Percentiles rank a stretch among this genome's conserved stretches.
phyloP scores from a whole-genome alignment of 352 stramenopile species.

The Phytophthora sojae region DNA sequence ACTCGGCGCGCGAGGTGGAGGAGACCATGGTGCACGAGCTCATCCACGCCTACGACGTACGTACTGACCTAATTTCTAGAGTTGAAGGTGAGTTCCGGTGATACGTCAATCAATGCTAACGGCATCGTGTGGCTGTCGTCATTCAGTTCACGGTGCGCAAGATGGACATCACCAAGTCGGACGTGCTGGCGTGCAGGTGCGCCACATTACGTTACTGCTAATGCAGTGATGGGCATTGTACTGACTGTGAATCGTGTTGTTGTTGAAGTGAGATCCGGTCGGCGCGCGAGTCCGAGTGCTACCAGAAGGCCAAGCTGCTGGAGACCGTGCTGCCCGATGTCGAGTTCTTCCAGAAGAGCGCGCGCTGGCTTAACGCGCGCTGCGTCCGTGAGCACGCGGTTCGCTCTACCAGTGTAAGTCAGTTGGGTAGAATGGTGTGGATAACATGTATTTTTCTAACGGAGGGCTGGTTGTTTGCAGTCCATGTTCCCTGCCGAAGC shows the following conservation, averaged over 20 bases:
- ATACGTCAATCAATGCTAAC: constrained; percentile 8
- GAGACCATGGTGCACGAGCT: constrained; percentile 89
- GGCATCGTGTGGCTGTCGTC: not conserved
- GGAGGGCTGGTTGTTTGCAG: constrained; percentile 30
- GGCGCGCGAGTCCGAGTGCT: constrained; percentile 85
- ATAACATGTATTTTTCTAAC: not conserved
- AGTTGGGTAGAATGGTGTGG: not conserved
- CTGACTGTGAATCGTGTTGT: constrained; percentile 7
- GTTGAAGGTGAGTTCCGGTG: constrained; percentile 15
- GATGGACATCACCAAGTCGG: constrained; percentile 88
- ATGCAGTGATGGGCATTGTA: not conserved
- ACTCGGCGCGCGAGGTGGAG: constrained; percentile 76
- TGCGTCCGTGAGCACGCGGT: constrained; percentile 82
- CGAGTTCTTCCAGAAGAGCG: constrained; percentile 70
- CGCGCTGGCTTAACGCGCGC: constrained; percentile 63
- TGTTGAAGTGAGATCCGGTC: constrained; percentile 76
- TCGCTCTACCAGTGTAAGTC: constrained; percentile 69
- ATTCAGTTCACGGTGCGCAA: constrained; percentile 80
- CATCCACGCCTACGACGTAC: constrained; percentile 86
- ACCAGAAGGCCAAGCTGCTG: constrained; percentile 75
- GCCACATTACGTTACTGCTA: not conserved
- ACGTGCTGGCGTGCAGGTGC: constrained; percentile 82
- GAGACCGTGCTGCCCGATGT: constrained; percentile 63
- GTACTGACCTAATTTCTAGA: constrained; percentile 5
- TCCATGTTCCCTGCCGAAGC: constrained; percentile 84